These are phyloP conservation scores for Bocquillonia castaneifolia DNA, from an alignment of 441 rosid genomes.

Conservation along the genomic window DNA sequence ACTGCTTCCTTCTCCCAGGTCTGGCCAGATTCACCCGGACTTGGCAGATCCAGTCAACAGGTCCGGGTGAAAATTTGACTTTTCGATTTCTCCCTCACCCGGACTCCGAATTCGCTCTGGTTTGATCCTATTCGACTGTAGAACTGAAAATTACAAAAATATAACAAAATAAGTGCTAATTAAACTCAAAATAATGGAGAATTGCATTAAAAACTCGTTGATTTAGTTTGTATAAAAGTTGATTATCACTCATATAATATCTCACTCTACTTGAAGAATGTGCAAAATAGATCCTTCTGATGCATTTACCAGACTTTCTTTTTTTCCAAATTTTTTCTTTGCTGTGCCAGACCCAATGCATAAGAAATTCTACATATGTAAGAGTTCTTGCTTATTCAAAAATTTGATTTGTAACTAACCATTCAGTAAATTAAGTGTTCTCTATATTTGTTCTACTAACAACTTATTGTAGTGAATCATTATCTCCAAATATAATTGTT, in stretches of 20 bases:
- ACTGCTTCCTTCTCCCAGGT: too few species aligned
- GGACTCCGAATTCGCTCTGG: too few species aligned
- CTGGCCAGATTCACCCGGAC: too few species aligned
- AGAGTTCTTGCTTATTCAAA: neutral
- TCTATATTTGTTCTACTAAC: neutral
- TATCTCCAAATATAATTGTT: neutral
- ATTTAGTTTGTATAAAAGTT: too few species aligned
- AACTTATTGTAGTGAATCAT: neutral
- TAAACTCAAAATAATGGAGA: too few species aligned
- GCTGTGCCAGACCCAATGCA: neutral
- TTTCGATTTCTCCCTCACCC: too few species aligned
- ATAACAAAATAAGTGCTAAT: too few species aligned
- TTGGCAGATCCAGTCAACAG: too few species aligned
- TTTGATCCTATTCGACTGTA: too few species aligned
- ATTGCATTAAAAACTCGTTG: too few species aligned
- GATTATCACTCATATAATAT: neutral
- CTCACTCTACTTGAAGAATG: neutral
- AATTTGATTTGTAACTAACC: neutral
- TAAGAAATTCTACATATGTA: neutral
- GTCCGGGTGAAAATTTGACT: too few species aligned
- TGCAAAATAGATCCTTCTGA: neutral
- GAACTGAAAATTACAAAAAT: too few species aligned
- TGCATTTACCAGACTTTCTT: neutral
- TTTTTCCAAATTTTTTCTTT: neutral
- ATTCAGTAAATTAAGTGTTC: neutral